These are phyloP conservation scores for Epichloe sibirici DNA, from an alignment of 2,329 filamentous ascomycete genomes.

Conservation along the genomic window DNA sequence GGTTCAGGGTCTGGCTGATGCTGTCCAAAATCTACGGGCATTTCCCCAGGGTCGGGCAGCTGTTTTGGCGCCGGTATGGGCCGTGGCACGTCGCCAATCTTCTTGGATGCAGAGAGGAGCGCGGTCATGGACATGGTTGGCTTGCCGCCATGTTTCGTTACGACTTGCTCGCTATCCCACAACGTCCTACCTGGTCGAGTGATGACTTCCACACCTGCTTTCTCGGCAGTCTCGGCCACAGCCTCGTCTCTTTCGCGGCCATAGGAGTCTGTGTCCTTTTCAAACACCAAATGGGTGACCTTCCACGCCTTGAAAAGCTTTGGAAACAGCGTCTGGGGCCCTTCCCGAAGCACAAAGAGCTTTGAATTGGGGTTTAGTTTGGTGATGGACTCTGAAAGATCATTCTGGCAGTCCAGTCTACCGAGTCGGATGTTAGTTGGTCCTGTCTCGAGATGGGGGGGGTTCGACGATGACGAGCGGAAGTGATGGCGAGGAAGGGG, in stretches of 20 bases:
- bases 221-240: conserved; percentile 45
- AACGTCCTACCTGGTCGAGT: conserved; percentile 52
- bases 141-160: conserved; percentile 51
- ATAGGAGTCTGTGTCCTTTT: conserved; percentile 68
- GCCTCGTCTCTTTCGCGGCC: conserved; percentile 49
- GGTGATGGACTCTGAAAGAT: conserved; percentile 54
- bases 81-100: conserved; percentile 47
- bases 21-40: conserved; percentile 46
- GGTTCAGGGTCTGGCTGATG: conserved; percentile 35
- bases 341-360: conserved; percentile 60
- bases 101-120: conserved; percentile 49
- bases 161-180: conserved; percentile 61
- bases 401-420: conserved; percentile 60
- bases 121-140: conserved; percentile 66
- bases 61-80: conserved; percentile 47
- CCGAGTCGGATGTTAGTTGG: not conserved
- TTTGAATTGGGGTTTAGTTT: conserved; percentile 59
- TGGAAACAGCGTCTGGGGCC: conserved; percentile 56
- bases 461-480: not conserved
- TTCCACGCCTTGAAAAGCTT: conserved; percentile 64
- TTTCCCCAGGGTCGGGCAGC: conserved; percentile 54
- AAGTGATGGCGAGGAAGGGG: not conserved
- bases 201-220: conserved; percentile 58
- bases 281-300: conserved; percentile 65
- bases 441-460: not conserved